These are phyloP conservation scores for Claviceps digitariae DNA, from an alignment of 2,329 filamentous ascomycete species.

Conservation along the genomic window DNA sequence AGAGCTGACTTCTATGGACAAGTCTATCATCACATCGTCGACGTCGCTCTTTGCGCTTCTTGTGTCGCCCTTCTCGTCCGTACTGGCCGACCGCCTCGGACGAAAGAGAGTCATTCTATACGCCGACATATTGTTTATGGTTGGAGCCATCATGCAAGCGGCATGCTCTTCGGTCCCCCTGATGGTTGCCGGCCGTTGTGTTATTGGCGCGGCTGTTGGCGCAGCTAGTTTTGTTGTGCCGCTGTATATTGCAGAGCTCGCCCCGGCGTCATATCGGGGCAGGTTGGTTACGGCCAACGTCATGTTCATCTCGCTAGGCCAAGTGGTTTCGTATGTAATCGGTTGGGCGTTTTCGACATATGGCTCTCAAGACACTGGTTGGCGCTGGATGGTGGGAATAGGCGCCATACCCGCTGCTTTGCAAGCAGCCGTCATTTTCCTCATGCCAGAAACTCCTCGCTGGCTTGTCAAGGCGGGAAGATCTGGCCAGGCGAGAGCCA, in stretches of 20 bases:
- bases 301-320: conserved; percentile 74
- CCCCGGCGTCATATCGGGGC: conserved; percentile 63
- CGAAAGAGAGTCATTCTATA: conserved; percentile 49
- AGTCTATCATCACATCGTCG: conserved; percentile 56
- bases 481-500: conserved; percentile 44
- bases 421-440: conserved; percentile 53
- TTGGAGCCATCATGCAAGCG: conserved; percentile 55
- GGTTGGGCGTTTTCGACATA: conserved; percentile 61
- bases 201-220: conserved; percentile 62
- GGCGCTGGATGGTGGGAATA: conserved; percentile 86
- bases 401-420: conserved; percentile 63
- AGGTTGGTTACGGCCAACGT: conserved; percentile 69
- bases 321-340: conserved; percentile 75
- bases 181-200: conserved; percentile 55
- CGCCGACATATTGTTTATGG: conserved; percentile 53
- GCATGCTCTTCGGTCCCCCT: conserved; percentile 38
- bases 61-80: conserved; percentile 48
- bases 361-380: conserved; percentile 43
- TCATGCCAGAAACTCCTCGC: conserved; percentile 78
- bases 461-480: conserved; percentile 66
- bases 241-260: conserved; percentile 77
- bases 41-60: conserved; percentile 54
- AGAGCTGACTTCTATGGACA: conserved; percentile 48
- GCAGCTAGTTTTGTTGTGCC: conserved; percentile 73
- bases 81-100: conserved; percentile 49